phyloP scores from a whole-genome alignment of 371 early-diverging fungal species.

The Mucor lusitanicus region DNA sequence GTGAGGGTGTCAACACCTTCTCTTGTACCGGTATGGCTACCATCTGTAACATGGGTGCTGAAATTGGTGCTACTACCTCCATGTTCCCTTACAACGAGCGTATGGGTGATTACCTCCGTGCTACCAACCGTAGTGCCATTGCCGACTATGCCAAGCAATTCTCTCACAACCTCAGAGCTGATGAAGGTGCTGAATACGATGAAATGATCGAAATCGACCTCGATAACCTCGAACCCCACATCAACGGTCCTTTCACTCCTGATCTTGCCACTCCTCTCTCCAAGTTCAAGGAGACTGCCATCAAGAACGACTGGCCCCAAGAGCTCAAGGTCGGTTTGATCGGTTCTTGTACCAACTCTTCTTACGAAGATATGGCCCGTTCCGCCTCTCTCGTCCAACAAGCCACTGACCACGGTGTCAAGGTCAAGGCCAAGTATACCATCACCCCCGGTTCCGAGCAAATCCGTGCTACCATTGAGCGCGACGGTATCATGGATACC shows the following conservation, averaged over 20 bases:
- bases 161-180: slow-evolving; percentile 83
- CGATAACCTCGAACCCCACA: slow-evolving; percentile 84
- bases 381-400: slow-evolving; percentile 86
- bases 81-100: slow-evolving; percentile 89
- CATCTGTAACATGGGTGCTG: slow-evolving; percentile 98
- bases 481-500: slow-evolving; percentile 83
- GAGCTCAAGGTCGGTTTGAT: slow-evolving; percentile 87
- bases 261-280: slow-evolving; percentile 90
- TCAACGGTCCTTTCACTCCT: slow-evolving; percentile 97
- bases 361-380: slow-evolving; percentile 94
- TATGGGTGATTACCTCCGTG: slow-evolving; percentile 85
- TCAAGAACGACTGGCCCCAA: slow-evolving; percentile 82
- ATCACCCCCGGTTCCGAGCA: slow-evolving; percentile 96
- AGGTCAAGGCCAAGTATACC: slow-evolving; percentile 76
- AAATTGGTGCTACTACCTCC: slow-evolving; percentile 95
- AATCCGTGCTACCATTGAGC: slow-evolving; percentile 92
- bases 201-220: slow-evolving; percentile 92
- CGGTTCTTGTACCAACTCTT: slow-evolving; percentile 96
- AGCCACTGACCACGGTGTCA: slow-evolving; percentile 78
- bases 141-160: slow-evolving; percentile 68
- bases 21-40: slow-evolving; percentile 98
- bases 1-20: slow-evolving; percentile 89
- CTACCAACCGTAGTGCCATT: slow-evolving; percentile 79
- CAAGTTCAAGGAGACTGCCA: slow-evolving; percentile 81
- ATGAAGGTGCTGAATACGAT: slow-evolving; percentile 88